Conservation (phyloP, 2,329 filamentous ascomycete species). For the Nannizziopsis barbatae region DNA sequence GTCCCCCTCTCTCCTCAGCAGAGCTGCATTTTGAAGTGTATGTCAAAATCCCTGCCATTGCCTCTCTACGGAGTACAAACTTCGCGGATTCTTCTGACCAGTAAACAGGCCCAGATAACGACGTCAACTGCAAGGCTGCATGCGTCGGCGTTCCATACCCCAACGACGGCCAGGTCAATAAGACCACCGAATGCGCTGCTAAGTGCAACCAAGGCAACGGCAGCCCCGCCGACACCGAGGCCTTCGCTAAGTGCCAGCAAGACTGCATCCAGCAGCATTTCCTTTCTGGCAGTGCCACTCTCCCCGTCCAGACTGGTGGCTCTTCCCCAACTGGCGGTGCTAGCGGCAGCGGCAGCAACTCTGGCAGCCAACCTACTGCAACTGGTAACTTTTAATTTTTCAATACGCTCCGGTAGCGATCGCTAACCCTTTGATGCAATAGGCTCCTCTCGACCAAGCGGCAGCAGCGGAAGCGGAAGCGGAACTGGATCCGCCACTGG, state of each 20-base stretch:
- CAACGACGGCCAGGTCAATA: conserved; percentile 39
- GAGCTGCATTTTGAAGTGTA: conserved; percentile 31
- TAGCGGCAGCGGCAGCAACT: conserved; percentile 2
- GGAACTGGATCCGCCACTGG: conserved; percentile 14
- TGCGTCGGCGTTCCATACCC: conserved; percentile 45
- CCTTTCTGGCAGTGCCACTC: conserved; percentile 27
- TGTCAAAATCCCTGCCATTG: conserved; percentile 11
- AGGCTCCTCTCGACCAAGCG: not conserved
- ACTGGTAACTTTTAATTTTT: conserved; percentile 4
- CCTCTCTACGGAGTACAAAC: not conserved
- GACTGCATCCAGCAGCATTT: conserved; percentile 41
- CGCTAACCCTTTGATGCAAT: not conserved
- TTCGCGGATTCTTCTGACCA: no score
- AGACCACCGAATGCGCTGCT: conserved; percentile 42
- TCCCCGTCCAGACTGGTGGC: conserved; percentile 1
- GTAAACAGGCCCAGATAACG: conserved; percentile 29
- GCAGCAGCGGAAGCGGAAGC: conserved; percentile 10
- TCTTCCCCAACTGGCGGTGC: conserved; percentile 17
- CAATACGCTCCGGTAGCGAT: not conserved
- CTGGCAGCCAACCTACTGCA: not conserved
- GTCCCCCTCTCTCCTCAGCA: conserved; percentile 25
- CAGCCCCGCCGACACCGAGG: conserved; percentile 34
- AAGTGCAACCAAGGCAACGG: conserved; percentile 45
- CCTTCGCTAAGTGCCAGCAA: conserved; percentile 40
- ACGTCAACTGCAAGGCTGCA: conserved; percentile 42